Percentiles rank a stretch among this genome's conserved stretches.
Conservation (phyloP, 192 early-diverging fungal species). For the Coemansia sp. region DNA sequence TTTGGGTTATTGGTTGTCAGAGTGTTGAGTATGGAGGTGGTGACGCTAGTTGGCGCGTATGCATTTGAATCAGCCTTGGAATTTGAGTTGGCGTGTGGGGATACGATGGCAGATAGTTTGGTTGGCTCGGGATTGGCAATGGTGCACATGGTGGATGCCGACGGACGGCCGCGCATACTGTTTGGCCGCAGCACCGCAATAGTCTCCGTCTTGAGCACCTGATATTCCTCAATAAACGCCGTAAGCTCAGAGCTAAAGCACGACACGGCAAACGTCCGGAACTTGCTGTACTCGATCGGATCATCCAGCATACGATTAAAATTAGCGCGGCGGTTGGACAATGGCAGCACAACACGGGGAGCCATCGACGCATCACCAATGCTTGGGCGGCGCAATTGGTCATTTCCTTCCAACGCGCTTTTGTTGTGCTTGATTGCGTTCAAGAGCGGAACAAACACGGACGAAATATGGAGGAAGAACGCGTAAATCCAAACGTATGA, state of each 20-base stretch:
- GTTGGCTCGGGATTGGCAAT: neutral
- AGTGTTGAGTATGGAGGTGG: slow-evolving; percentile 18
- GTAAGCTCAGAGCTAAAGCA: slow-evolving; percentile 49
- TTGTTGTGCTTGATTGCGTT: slow-evolving; percentile 20
- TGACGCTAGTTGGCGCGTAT: slow-evolving; percentile 5
- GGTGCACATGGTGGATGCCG: neutral
- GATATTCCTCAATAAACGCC: slow-evolving; percentile 41
- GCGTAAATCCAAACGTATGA: slow-evolving; percentile 34
- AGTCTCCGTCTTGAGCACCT: slow-evolving; percentile 25
- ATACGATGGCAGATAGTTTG: too few species aligned
- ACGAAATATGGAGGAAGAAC: slow-evolving; percentile 33
- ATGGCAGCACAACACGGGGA: neutral
- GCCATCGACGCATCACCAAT: neutral
- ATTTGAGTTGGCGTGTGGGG: neutral
- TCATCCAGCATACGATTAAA: slow-evolving; percentile 35
- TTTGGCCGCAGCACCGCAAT: neutral
- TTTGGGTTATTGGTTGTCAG: neutral
- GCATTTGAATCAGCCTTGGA: too few species aligned
- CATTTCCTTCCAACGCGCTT: neutral
- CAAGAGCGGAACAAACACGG: slow-evolving; percentile 31
- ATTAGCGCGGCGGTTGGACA: slow-evolving; percentile 17
- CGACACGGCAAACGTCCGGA: slow-evolving; percentile 32
- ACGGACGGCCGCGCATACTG: neutral
- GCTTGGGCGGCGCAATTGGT: too few species aligned
- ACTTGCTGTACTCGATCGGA: slow-evolving; percentile 22